Conservation (phyloP, 257 asterid genomes). For the Ocimum tenuiflorum region DNA sequence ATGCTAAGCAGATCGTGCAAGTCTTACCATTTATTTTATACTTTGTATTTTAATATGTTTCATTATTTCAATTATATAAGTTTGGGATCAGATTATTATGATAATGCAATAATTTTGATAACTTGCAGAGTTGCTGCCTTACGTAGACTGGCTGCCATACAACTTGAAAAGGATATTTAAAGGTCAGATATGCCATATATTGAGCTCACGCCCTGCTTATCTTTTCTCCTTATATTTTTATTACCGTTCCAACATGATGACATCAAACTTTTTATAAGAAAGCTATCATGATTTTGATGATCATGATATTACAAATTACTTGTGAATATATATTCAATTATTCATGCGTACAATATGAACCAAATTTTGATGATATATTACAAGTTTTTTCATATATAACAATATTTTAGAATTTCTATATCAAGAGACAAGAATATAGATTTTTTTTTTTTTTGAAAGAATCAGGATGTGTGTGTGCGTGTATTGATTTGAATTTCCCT, state of each 20-base stretch:
- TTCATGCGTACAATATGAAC: no score
- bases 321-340: no score
- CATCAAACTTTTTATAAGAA: background rate
- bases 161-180: background rate
- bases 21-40: no score
- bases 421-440: no score
- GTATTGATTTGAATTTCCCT: no score
- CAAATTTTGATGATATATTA: no score
- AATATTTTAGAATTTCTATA: no score
- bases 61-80: background rate
- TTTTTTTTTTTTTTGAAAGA: no score
- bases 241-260: background rate
- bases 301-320: no score
- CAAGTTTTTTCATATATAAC: no score
- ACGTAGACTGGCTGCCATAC: background rate
- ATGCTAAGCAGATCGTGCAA: background rate
- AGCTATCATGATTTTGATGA: background rate
- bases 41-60: background rate
- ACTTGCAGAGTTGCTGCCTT: background rate
- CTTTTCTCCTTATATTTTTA: no score
- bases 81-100: background rate
- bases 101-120: background rate
- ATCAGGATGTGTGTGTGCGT: no score
- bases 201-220: background rate
- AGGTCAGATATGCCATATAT: conserved; percentile 9